These are phyloP conservation scores for Trichosanthes cucumerina DNA, from an alignment of 306 rosid species.

Conservation along the genomic window DNA sequence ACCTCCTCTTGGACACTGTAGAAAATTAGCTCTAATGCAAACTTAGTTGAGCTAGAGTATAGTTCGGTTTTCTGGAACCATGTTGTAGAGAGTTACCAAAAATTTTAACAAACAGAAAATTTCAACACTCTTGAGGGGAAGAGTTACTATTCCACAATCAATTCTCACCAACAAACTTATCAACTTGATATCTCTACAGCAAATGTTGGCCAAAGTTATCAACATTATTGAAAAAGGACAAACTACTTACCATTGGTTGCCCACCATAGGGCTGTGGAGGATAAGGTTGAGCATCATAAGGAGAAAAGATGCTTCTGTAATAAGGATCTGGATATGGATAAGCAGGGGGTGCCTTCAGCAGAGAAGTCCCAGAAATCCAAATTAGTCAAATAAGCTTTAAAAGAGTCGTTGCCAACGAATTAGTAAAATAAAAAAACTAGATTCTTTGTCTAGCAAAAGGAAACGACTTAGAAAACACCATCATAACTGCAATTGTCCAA, in stretches of 20 bases:
- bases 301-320: conserved; percentile 91
- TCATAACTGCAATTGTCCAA: background rate
- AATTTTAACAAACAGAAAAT: background rate
- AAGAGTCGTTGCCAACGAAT: background rate
- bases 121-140: background rate
- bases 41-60: background rate
- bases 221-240: background rate
- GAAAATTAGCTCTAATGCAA: background rate
- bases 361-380: conserved; percentile 10
- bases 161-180: background rate
- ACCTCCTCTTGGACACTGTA: conserved; percentile 2
- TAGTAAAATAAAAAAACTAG: background rate
- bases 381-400: conserved; percentile 16
- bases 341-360: conserved; percentile 59
- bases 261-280: conserved; percentile 78
- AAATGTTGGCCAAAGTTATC: background rate
- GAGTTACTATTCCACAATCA: background rate
- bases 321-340: conserved; percentile 95
- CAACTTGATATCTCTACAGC: background rate
- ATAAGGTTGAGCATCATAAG: conserved; percentile 69
- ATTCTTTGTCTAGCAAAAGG: background rate
- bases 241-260: conserved; percentile 65
- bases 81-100: background rate
- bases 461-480: background rate
- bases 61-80: background rate